Base-by-base conservation (phyloP, 1,284 basidiomycete genomes). In the Rhizoctonia solani region DNA sequence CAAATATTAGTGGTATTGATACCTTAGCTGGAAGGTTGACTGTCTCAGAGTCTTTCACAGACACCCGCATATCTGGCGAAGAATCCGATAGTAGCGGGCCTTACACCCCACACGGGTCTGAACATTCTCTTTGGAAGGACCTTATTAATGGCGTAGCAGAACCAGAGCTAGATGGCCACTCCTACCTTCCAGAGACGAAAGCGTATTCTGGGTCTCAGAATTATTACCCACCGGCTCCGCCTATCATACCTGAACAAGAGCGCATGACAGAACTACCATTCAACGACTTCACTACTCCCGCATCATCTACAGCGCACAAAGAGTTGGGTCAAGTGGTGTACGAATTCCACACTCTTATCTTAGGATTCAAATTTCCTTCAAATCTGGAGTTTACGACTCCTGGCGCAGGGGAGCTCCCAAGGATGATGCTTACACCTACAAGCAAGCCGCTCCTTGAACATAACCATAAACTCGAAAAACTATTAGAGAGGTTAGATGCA, bases 401-500 rank as follows among this genome's bases (percentile, higher is more conserved):
- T 19, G 23, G 23, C n/a, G 29, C 46, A 29, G 27, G 30, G 21
- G 49, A 52, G 6, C 16, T 63, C 23, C 67, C 58, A 3, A 21
- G 47, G 13, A 50, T 68, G 19, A 32, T 54, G 42, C 59, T 47
- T 32, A 63, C 39, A 16, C 8, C 52, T 30, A 49, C n/a, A 4
- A 68, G 55, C 44, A 54, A 32, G 34, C 41, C 50, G 16, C 50
- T 68, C 21, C 37, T 47, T 19, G 50, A 46, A 14, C 52, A 68
- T n/a, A 63, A 54, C n/a, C 58, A 68, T n/a, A 27, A 42, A 29
- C 67, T 68, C 30, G 61, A 59, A 6, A 41, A 16, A 19, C 39
- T 68, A 13, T 41, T 63, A 16, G 58, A 68, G 41, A 41, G 49
- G 21, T 44, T 68, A 9, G 67, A 68, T 25, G 58, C 37, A 2